A percentile compares a stretch with the other conserved stretches of the same genome.
Evolutionary conservation across 495 filamentous ascomycete species (phyloP).

Genomic region (Aspergillus conjunctus): DNA sequence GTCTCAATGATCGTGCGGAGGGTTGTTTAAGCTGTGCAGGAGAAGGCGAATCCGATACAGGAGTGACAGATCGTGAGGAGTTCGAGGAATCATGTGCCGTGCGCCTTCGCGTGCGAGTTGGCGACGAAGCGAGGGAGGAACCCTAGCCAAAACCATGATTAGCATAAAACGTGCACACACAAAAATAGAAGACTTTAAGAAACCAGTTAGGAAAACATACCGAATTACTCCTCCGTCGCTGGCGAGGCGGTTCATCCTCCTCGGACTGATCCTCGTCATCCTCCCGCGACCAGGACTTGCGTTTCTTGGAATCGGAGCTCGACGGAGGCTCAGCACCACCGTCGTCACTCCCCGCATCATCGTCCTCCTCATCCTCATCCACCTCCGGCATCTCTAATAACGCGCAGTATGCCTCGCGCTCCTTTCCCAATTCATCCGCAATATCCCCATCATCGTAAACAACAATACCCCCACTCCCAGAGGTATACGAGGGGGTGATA

Average conservation of each 20-base stretch:
- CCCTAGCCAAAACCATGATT: slow-evolving; percentile 54
- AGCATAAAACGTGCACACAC: slow-evolving; percentile 17
- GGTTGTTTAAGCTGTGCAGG: slow-evolving; percentile 62
- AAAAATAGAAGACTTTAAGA: not conserved
- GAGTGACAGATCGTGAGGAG: slow-evolving; percentile 50
- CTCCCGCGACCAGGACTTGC: slow-evolving; percentile 81
- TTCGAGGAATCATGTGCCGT: slow-evolving; percentile 44
- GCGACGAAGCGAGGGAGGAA: slow-evolving; percentile 53
- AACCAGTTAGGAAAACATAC: slow-evolving; percentile 49
- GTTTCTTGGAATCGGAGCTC: slow-evolving; percentile 58
- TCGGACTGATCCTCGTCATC: slow-evolving; percentile 72
- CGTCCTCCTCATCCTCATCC: slow-evolving; percentile 65
- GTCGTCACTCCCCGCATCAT: slow-evolving; percentile 42
- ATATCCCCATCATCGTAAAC: slow-evolving; percentile 98
- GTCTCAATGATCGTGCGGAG: slow-evolving; percentile 69
- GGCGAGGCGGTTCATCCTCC: slow-evolving; percentile 63
- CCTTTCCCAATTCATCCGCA: slow-evolving; percentile 74
- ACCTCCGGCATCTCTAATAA: slow-evolving; percentile 88
- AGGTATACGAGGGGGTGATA: slow-evolving; percentile 68
- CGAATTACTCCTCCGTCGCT: slow-evolving; percentile 83
- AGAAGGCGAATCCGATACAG: slow-evolving; percentile 52
- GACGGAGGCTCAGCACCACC: slow-evolving; percentile 28
- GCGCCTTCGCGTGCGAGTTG: slow-evolving; percentile 41
- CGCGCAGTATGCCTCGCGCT: slow-evolving; percentile 79
- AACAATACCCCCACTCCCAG: slow-evolving; percentile 80